A percentile compares a stretch with the other conserved stretches of the same genome.
Conservation (phyloP, 768 basidiomycete genomes). For the Lentinula lateritia region DNA sequence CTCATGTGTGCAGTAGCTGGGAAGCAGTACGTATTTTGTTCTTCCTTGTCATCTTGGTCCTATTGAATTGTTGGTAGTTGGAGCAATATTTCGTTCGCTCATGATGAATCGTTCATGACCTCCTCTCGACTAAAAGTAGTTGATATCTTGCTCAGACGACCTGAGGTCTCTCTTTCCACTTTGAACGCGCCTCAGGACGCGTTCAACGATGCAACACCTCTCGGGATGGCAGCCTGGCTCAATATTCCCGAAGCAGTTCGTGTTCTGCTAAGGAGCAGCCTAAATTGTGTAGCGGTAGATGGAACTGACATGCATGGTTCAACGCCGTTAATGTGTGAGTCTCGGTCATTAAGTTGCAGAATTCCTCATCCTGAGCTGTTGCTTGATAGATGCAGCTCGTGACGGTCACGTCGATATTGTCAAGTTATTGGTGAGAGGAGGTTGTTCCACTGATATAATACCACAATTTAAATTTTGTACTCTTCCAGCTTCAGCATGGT, state of each 20-base stretch:
- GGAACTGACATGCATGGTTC: conserved; percentile 71
- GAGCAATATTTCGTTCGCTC: conserved; percentile 62
- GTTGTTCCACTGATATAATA: not conserved
- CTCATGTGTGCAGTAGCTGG: conserved; percentile 70
- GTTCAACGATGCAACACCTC: conserved; percentile 69
- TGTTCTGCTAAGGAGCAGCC: conserved; percentile 57
- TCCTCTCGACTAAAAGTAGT: conserved; percentile 52
- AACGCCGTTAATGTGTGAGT: conserved; percentile 82
- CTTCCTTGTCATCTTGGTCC: conserved; percentile 1
- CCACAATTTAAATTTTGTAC: not conserved
- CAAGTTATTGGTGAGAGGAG: conserved; percentile 48
- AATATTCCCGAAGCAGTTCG: conserved; percentile 57
- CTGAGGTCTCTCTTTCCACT: conserved; percentile 59
- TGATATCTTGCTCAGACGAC: conserved; percentile 46
- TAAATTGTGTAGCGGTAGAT: conserved; percentile 62
- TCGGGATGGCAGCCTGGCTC: conserved; percentile 77
- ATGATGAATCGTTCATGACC: conserved; percentile 59
- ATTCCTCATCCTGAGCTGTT: conserved; percentile 1
- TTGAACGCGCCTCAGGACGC: conserved; percentile 69
- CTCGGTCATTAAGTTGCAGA: conserved; percentile 6
- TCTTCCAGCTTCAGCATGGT: conserved; percentile 56
- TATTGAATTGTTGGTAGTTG: conserved; percentile 37
- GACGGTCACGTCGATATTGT: conserved; percentile 70
- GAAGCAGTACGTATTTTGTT: conserved; percentile 46
- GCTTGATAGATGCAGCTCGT: conserved; percentile 63